These are phyloP conservation scores for Nyctanthes arbortristis DNA, from an alignment of 257 asterid genomes.

Conservation along the genomic window DNA sequence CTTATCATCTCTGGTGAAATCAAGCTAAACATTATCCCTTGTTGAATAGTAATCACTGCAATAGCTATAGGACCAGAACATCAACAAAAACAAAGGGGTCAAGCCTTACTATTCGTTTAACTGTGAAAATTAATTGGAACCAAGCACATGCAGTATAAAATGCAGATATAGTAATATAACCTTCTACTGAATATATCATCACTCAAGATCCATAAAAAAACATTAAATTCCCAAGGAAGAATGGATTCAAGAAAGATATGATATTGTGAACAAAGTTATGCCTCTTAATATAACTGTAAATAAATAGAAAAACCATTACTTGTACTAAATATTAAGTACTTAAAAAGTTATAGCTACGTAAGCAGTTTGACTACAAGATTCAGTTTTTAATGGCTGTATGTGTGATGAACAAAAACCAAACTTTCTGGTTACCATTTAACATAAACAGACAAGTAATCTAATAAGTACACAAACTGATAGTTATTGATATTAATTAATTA, in stretches of 20 bases:
- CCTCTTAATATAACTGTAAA: background rate
- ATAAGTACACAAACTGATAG: no score
- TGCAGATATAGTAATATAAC: background rate
- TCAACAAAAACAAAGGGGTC: background rate
- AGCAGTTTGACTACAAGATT: background rate
- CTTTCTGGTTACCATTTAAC: background rate
- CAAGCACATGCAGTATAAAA: background rate
- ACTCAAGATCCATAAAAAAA: background rate
- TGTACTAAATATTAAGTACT: background rate
- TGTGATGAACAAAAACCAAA: background rate
- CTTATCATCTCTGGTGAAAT: constrained; percentile 28
- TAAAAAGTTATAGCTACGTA: background rate
- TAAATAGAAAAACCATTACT: background rate
- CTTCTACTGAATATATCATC: background rate
- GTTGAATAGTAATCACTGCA: constrained; percentile 33
- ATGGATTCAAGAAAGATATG: background rate
- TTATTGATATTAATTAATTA: no score
- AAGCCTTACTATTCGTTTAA: background rate
- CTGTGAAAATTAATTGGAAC: background rate
- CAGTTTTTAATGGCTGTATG: background rate
- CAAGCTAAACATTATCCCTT: constrained; percentile 38
- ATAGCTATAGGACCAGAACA: background rate
- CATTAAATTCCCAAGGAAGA: background rate
- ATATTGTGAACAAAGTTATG: no score
- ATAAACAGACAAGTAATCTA: background rate